A percentile compares a stretch with the other conserved stretches of the same genome.
Conservation (phyloP, 345 rosid species). For the Salix viminalis region DNA sequence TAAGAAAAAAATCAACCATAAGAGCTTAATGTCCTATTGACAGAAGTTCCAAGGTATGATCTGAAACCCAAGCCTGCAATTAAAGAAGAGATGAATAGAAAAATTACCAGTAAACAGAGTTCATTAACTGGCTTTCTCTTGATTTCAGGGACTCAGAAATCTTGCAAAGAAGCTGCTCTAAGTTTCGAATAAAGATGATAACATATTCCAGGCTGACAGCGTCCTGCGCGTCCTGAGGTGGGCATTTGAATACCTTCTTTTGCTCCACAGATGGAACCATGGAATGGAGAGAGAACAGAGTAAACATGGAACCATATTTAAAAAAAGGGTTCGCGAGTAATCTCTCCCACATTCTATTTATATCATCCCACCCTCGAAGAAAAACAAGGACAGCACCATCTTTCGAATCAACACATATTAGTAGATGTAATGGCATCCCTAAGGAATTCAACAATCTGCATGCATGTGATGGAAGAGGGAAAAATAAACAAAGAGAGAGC, state of each 20-base stretch:
- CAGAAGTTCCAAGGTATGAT: background rate
- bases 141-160: constrained; percentile 85
- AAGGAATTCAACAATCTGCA: constrained; percentile 69
- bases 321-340: constrained; percentile 55
- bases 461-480: constrained; percentile 13
- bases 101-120: constrained; percentile 80
- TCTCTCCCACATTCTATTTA: constrained; percentile 59
- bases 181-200: constrained; percentile 83
- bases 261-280: constrained; percentile 87
- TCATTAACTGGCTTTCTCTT: constrained; percentile 92
- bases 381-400: constrained; percentile 93
- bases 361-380: constrained; percentile 98
- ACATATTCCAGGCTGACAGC: constrained; percentile 90
- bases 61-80: background rate
- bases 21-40: background rate
- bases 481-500: background rate
- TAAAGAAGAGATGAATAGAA: background rate
- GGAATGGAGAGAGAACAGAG: constrained; percentile 79
- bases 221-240: constrained; percentile 82
- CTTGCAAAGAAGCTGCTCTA: constrained; percentile 74
- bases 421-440: constrained; percentile 67
- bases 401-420: constrained; percentile 57
- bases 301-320: constrained; percentile 51
- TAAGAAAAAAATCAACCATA: background rate
- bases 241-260: constrained; percentile 70